Evolutionary conservation across 169 alveolate genomes (phyloP).

Genomic region (Ichthyophthirius multifiliis): DNA sequence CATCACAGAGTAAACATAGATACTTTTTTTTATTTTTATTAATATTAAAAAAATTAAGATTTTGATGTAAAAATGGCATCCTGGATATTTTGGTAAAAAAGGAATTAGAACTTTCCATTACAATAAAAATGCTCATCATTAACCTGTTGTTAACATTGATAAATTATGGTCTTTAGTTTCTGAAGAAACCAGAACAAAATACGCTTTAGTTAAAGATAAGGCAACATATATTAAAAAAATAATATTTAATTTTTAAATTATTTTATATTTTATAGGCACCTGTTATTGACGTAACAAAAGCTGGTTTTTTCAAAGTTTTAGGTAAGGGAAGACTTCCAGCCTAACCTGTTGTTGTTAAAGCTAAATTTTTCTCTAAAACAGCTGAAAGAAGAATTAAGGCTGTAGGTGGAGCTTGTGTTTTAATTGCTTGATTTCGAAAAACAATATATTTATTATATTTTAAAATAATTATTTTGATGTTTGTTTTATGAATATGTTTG

Average conservation of each 20-base stretch:
- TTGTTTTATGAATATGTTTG: too few species aligned
- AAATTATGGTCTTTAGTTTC: conserved; percentile 95
- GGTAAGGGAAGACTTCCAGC: conserved; percentile 95
- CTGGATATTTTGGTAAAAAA: conserved; percentile 95
- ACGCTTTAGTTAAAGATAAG: conserved; percentile 84
- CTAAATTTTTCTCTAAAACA: conserved; percentile 93
- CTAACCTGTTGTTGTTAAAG: conserved; percentile 96
- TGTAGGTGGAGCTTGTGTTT: conserved; percentile 96
- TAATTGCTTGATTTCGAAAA: conserved; percentile 90
- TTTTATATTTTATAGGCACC: conserved; percentile 45
- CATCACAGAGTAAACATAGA: conserved; percentile 2
- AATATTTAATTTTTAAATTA: not conserved
- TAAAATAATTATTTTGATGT: too few species aligned
- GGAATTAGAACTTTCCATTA: conserved; percentile 98
- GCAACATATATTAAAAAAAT: conserved; percentile 54
- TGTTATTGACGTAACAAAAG: conserved; percentile 95
- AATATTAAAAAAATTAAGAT: not conserved
- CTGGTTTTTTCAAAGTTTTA: conserved; percentile 97
- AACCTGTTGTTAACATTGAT: conserved; percentile 94
- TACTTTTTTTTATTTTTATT: not conserved
- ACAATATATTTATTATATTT: too few species aligned
- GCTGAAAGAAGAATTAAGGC: conserved; percentile 98
- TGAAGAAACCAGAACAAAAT: conserved; percentile 88
- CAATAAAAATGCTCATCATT: conserved; percentile 84
- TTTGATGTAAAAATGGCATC: conserved; percentile 11